A percentile compares a stretch with the other conserved stretches of the same genome.
These are phyloP conservation scores for Paecilomyces sp. DNA, from an alignment of 2,329 filamentous ascomycete genomes.

Conservation along the genomic window DNA sequence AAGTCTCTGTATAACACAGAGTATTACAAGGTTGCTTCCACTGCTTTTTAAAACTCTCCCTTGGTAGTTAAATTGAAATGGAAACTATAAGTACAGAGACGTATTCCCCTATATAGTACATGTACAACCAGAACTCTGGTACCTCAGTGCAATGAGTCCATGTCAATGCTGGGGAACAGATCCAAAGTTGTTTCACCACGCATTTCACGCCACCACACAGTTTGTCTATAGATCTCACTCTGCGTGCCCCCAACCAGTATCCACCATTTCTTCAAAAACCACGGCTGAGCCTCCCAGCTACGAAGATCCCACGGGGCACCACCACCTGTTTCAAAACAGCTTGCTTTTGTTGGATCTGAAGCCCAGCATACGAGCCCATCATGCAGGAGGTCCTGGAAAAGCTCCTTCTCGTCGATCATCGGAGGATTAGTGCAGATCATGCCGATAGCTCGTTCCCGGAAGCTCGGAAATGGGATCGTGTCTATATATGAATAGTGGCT, in stretches of 20 bases:
- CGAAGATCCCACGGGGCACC: conserved; percentile 39
- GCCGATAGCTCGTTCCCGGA: background rate
- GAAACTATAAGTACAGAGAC: background rate
- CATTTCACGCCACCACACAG: conserved; percentile 15
- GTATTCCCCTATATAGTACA: background rate
- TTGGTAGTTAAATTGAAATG: background rate
- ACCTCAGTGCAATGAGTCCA: background rate
- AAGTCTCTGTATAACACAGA: background rate
- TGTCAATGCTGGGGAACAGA: background rate
- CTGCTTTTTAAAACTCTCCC: background rate
- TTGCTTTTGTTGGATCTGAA: background rate
- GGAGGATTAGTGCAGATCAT: background rate
- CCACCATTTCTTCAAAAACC: conserved; percentile 40
- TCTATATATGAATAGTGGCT: background rate
- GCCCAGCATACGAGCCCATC: conserved; percentile 8
- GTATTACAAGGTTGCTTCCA: background rate
- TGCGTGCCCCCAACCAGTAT: conserved; percentile 28
- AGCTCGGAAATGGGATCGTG: background rate
- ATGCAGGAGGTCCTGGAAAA: conserved; percentile 6
- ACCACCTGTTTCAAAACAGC: conserved; percentile 16
- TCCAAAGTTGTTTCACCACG: conserved; percentile 6
- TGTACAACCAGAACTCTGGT: background rate
- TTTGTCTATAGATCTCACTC: conserved; percentile 24
- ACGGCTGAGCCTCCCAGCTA: conserved; percentile 39
- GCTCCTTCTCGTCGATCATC: conserved; percentile 1